Evolutionary conservation across 2,329 filamentous ascomycete species (phyloP).

Genomic region (Monosporascus sp.): DNA sequence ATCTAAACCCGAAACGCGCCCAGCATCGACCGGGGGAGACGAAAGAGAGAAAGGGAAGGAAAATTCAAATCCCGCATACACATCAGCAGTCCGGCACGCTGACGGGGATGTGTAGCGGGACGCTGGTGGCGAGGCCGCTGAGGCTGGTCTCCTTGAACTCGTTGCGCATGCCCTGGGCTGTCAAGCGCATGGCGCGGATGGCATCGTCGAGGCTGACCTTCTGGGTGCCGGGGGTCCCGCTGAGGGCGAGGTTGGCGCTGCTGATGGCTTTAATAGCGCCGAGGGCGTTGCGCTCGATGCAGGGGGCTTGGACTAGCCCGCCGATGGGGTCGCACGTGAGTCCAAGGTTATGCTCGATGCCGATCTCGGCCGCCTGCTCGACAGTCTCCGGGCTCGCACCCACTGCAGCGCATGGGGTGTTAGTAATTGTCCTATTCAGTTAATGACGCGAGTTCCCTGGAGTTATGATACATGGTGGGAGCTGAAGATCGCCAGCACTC

Average conservation of each 20-base stretch:
- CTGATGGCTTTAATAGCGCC: conserved; percentile 47
- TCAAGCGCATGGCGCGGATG: conserved; percentile 45
- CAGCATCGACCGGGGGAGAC: neutral
- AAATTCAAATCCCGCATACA: neutral
- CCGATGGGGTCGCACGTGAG: conserved; percentile 47
- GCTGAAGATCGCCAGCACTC: no score
- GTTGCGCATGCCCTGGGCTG: conserved; percentile 46
- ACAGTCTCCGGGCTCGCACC: conserved; percentile 45
- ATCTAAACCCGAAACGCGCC: neutral
- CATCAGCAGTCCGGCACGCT: conserved; percentile 45
- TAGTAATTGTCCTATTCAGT: no score
- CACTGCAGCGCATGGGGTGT: conserved; percentile 17
- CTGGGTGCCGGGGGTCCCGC: conserved; percentile 37
- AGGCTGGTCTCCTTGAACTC: conserved; percentile 50
- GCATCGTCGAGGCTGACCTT: conserved; percentile 47
- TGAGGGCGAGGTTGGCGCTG: conserved; percentile 44
- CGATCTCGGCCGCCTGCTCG: conserved; percentile 47
- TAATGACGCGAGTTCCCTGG: no score
- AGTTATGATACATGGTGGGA: no score
- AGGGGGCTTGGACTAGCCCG: conserved; percentile 45
- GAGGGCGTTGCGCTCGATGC: conserved; percentile 46
- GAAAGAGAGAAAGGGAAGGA: neutral
- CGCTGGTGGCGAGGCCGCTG: conserved; percentile 45
- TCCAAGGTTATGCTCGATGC: conserved; percentile 48
- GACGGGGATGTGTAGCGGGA: conserved; percentile 44